Evolutionary conservation across 306 rosid genomes (phyloP), one percentile per base, ranked within the genome.

Genomic region (Vachellia collinsii): DNA sequence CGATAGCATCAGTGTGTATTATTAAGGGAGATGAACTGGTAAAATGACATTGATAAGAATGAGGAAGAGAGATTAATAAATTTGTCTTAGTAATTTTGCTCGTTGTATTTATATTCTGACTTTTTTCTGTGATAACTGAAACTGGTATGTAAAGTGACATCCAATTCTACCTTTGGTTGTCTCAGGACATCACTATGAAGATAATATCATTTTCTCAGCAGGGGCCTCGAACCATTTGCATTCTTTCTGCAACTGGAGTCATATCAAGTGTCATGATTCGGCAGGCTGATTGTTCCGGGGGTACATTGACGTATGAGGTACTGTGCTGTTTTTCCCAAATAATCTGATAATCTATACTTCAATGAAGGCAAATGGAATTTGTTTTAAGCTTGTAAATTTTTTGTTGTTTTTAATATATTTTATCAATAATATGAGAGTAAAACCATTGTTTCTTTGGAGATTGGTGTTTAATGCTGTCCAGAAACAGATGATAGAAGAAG

Each of bases 141-240:
- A 81, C 70, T 61, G 13, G 61, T 20, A 78, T 75, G 68, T 67
- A 62, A 9, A 47, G 48, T 72, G 61, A 69, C 82, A 36, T 46
- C 39, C 62, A 77, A 29, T 17, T 63, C 38, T 78, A 68, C 11
- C 77, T 72, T 70, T 70, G 85, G 75, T 72, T 86, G 44, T 79
- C 53, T 71, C 81, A 94, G 98, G 98, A 94, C 83, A 92, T 94
- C 72, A 92, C 93, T 37, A 94, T 92, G 98, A 94, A 94, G 91
- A 84, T 94, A 54, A 94, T 94, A 89, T 94, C 98, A 43, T 94
- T 94, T 88, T 94, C 98, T 72, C 98, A 91, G 87, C 98, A 94
- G 91, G 98, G 97, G 61, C 97, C 97, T 39, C 92, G 92, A 86
- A 89, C 97, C 43, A 87, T 94, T 56, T 94, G 98, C 87, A 87